These are phyloP conservation scores for Cercospora brassicicola DNA, from an alignment of 2,329 filamentous ascomycete species.

Conservation along the genomic window DNA sequence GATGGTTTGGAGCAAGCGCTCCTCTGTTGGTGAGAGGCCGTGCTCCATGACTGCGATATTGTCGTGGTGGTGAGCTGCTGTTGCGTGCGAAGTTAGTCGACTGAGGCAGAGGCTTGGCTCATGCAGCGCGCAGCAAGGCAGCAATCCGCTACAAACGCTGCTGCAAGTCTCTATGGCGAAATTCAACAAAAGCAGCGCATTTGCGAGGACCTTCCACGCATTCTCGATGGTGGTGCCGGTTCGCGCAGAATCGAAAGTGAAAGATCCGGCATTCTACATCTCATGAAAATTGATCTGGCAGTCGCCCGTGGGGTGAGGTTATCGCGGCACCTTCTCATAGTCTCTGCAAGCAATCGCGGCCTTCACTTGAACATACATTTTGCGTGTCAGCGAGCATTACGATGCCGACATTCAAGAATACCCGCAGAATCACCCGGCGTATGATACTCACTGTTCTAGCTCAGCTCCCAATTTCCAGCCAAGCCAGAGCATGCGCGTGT, in stretches of 20 bases:
- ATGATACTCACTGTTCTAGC: too few relatives aligned
- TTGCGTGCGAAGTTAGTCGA: background rate
- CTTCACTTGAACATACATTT: background rate
- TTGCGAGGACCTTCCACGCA: background rate
- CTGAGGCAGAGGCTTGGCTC: background rate
- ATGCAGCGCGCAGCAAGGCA: background rate
- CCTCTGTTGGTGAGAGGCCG: constrained; percentile 1
- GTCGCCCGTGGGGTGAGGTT: background rate
- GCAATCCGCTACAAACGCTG: background rate
- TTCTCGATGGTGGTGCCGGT: too few relatives aligned
- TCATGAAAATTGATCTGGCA: background rate
- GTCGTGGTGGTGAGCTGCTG: background rate
- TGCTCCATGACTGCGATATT: background rate
- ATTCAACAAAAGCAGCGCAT: background rate
- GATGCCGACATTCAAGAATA: too few relatives aligned
- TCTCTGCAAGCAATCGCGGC: background rate
- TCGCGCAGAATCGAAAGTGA: background rate
- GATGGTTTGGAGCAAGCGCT: background rate
- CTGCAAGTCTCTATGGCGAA: background rate
- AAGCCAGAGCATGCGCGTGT: background rate
- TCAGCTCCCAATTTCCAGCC: background rate
- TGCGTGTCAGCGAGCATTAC: background rate
- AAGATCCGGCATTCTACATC: background rate
- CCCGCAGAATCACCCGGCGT: too few relatives aligned
- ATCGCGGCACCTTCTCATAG: background rate